Evolutionary conservation across 768 basidiomycete species (phyloP), one percentile per base, ranked within the genome.

Genomic region (Pisolithus sp.): DNA sequence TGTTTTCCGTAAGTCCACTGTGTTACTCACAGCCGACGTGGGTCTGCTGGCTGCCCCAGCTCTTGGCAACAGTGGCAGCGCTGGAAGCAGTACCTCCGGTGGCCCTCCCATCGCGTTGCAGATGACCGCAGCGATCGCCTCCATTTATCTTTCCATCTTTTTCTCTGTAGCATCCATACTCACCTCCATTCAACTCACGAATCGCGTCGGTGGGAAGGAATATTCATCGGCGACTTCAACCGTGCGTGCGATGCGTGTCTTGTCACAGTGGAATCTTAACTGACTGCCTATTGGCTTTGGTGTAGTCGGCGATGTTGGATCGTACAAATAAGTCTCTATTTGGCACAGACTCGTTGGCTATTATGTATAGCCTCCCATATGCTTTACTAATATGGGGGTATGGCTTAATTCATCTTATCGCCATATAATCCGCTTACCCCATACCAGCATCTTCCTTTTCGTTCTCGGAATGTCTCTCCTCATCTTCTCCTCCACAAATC

Each of bases 351-450:
- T 70, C 65, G 0, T 65, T 79, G 9, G 75, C 78, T 5, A 66
- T 79, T n/a, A 54, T 79, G 55, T 76, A 76, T 53, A 74, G 74
- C 52, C 56, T 80, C 23, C 78, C 79, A 1, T 78, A 76, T 49
- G 75, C 77, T 5, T 57, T 78, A 23, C 64, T 79, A 30, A 74
- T 79, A 65, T 80, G 78, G 77, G 72, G 71, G 78, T 79, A 58
- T 59, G 77, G 71, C n/a, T 23, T 4, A 20, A 10, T 41, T 4
- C 20, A 30, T 21, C 40, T 38, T n/a, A 4, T 20, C 15, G 12
- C 10, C 12, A 36, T 21, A 5, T 20, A 12, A 15, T 23, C 17
- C 13, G 23, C 34, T 24, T 20, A 44, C 39, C 15, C 24, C 6
- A 37, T 23, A 6, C 38, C 36, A 55, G 54, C 10, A 55, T 55